A percentile compares a stretch with the other conserved stretches of the same genome.
Conservation (phyloP, 169 alveolate genomes). For the Cryptosporidium tyzzeri region DNA sequence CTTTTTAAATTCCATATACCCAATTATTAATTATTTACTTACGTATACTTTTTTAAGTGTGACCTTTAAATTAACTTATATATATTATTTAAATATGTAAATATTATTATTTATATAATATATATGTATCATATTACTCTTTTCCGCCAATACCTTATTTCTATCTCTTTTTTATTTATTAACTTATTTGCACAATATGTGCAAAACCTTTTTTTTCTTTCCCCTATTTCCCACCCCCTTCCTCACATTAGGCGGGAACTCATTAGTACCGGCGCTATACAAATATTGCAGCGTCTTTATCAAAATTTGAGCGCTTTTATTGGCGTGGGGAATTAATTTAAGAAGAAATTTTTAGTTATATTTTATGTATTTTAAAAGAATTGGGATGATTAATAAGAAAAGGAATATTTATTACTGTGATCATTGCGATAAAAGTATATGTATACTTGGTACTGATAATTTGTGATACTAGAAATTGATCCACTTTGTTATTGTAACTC, state of each 20-base stretch:
- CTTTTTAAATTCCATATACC: not conserved
- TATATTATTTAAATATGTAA: no score
- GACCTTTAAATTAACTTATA: not conserved
- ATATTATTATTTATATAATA: no score
- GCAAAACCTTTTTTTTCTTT: constrained; percentile 2
- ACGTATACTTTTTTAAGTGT: not conserved
- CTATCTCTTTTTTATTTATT: not conserved
- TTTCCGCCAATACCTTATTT: not conserved
- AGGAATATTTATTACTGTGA: no score
- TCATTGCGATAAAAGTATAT: not conserved
- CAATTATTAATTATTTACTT: not conserved
- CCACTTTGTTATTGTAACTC: not conserved
- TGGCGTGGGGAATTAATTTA: not conserved
- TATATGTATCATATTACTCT: not conserved
- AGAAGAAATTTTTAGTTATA: no score
- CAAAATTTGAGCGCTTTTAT: not conserved
- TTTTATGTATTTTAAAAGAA: no score
- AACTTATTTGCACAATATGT: constrained; percentile 1
- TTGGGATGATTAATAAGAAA: not conserved
- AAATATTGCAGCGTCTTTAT: not conserved
- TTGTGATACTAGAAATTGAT: not conserved
- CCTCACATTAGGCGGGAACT: not conserved
- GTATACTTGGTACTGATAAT: not conserved
- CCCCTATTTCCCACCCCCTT: not conserved
- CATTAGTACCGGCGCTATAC: not conserved